Evolutionary conservation across 148 eudicot species (phyloP).

Genomic region (Rhododendron simsii): DNA sequence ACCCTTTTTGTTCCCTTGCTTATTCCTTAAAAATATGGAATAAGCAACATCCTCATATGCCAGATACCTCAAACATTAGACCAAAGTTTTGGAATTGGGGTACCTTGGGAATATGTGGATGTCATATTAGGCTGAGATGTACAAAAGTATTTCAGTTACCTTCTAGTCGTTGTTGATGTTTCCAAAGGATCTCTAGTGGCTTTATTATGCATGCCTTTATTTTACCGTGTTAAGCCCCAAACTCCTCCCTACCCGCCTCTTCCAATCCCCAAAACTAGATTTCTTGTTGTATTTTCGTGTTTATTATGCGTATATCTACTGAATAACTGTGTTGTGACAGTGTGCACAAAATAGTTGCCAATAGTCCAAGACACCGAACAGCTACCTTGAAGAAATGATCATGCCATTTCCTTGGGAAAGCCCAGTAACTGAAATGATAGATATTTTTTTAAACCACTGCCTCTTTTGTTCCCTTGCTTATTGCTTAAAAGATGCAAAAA

Average conservation of each 20-base stretch:
- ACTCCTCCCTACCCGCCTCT: background rate
- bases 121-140: background rate
- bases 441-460: background rate
- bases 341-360: background rate
- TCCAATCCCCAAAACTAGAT: background rate
- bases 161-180: background rate
- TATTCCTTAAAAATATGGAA: background rate
- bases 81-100: background rate
- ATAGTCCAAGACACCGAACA: background rate
- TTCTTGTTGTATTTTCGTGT: background rate
- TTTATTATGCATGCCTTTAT: background rate
- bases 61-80: background rate
- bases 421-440: background rate
- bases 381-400: background rate
- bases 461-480: background rate
- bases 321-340: background rate
- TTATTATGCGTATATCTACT: background rate
- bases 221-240: background rate
- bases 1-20: background rate
- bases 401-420: background rate
- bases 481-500: background rate
- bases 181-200: background rate
- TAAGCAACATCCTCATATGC: background rate
- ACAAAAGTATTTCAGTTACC: background rate
- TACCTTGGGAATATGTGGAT: background rate